Base-by-base conservation (phyloP, 495 filamentous ascomycete genomes). In the Penicillium longicatenatum region DNA sequence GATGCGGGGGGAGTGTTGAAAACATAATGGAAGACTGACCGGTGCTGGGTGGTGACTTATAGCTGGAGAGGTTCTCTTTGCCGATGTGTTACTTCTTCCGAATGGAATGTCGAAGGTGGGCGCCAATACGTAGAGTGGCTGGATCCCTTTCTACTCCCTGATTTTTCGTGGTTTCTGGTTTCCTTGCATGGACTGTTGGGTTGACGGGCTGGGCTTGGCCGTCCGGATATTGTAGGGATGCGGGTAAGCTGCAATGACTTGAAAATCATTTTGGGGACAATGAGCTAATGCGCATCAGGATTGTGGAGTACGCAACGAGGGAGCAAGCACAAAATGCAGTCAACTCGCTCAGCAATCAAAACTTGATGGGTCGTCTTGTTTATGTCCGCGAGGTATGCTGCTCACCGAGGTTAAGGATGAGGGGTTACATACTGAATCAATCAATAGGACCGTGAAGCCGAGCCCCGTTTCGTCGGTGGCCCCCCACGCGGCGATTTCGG, bases 101-200 rank as follows among this genome's bases (percentile, higher is more conserved):
- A 98, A 98, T 86, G 94, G 94, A 92, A 98, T 98, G 94, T 97
- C 93, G 90, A 98, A 98, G 95, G 94, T 97, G 92, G 91, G 92
- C 90, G 86, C 86, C 87, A 90, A 91, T 85, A 84, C 86, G 85
- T 92, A 87, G 85, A 85, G 84, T 86, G 90, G 86, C 85, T 91
- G 88, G 87, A 84, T 86, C 88, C 82, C 84, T 84, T 82, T 81
- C 75, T 68, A 64, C 54, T 70, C 66, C 66, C 63, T 63, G 68
- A 68, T 74, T 71, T 66, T 59, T 63, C 45, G 57, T 67, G 52
- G 63, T 80, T 85, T 82, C 46, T 80, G 76, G 80, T 82, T 82
- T 86, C 61, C 73, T 80, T 93, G 86, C 67, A 86, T 89, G 91
- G 90, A 91, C 88, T 84, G 88, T 91, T 95, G 91, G 90, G 91